Evolutionary conservation across 805 yeast species (phyloP).

Genomic region (Spathaspora sp.): DNA sequence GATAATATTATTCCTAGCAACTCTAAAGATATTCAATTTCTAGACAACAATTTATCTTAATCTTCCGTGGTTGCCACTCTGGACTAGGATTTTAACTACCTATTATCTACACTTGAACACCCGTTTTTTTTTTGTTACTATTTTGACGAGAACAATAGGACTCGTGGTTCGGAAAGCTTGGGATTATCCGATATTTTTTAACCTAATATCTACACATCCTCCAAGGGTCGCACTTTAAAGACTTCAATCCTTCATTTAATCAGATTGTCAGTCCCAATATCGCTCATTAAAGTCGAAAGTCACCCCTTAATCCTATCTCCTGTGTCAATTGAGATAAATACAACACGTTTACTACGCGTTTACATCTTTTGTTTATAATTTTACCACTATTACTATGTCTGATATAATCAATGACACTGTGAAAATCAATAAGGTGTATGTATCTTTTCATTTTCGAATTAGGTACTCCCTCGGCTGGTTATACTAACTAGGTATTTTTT

Average conservation of each 20-base stretch:
- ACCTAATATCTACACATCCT: neutral
- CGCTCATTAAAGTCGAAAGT: neutral
- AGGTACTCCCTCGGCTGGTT: neutral
- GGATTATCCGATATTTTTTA: neutral
- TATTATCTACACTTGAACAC: neutral
- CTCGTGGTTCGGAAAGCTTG: neutral
- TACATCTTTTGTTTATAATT: neutral
- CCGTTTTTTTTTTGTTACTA: no score
- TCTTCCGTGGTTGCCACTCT: neutral
- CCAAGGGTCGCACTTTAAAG: neutral
- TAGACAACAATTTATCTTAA: neutral
- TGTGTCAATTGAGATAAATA: neutral
- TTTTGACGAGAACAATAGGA: neutral
- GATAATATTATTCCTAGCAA: neutral
- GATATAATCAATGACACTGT: constrained; percentile 2
- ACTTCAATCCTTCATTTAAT: neutral
- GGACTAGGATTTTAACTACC: neutral
- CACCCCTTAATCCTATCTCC: neutral
- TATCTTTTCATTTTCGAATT: neutral
- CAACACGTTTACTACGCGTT: neutral
- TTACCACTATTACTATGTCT: neutral
- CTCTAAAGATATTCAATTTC: neutral
- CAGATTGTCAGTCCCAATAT: neutral
- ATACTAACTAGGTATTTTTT: neutral
- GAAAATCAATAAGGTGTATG: constrained; percentile 5